Base-by-base conservation (phyloP, 495 filamentous ascomycete genomes). In the Haplographium delicatum region DNA sequence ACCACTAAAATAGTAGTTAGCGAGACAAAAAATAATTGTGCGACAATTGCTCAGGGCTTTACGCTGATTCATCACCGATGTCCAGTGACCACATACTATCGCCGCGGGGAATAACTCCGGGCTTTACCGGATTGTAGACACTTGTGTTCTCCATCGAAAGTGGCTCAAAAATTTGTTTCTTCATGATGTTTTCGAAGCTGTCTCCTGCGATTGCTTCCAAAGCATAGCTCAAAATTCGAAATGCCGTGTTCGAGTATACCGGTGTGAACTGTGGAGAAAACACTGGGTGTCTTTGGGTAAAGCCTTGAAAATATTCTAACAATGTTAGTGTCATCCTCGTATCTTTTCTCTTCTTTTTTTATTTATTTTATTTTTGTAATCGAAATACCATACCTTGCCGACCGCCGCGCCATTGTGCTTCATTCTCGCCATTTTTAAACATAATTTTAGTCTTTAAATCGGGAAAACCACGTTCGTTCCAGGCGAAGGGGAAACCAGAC, bases 201-300 rank as follows among this genome's bases (percentile, higher is more conserved):
- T 54, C 59, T 7, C 64, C 63, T 6, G 65, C 67, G 16, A 65
- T 68, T 9, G 54, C 39, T 53, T 72, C 66, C 0, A 71, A 48
- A 6, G 69, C 65, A 33, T 67, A 67, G 4, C 58, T 55, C 0
- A 74, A 60, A 26, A 72, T 63, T 1, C 59, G 63, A 27, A 65
- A 72, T 0, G 67, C 67, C 1, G 68, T 56, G n/a, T 72, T 64
- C 0, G 64, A 70, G 18, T 72, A 72, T 0, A 62, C 53, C 5
- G 70, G 70, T 1, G 68, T 71, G 2, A 63, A 54, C 3, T 53
- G 62, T 0, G 70, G 56, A 1, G 58, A 52, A 38, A 68, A 70
- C 1, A 70, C 61, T 0, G 69, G 69, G 5, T 70, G 66, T 0
- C 68, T 48, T 37, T 52, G 62, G 1, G 19, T 55, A 0, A 72